These are phyloP conservation scores for Amorphotheca resinae DNA, from an alignment of 495 filamentous ascomycete species.

Conservation along the genomic window DNA sequence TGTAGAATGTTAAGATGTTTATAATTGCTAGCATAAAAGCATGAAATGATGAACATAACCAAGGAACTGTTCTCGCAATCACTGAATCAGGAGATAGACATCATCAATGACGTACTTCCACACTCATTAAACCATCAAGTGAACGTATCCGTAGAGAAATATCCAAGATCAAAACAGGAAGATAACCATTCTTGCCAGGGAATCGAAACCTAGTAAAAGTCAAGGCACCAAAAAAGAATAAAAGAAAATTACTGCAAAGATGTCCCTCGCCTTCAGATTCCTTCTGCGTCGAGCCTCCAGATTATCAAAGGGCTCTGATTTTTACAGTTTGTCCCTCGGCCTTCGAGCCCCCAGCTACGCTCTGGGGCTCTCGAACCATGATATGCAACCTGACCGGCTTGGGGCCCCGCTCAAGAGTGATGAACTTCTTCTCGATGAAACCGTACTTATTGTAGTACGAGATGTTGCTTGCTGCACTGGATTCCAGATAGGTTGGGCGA, in stretches of 20 bases:
- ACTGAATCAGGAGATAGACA: too few relatives aligned
- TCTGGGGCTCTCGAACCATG: constrained; percentile 57
- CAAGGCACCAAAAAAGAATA: too few relatives aligned
- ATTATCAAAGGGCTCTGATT: not conserved
- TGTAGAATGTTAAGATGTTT: constrained; percentile 1
- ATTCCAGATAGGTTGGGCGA: constrained; percentile 60
- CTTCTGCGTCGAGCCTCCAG: not conserved
- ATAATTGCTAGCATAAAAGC: constrained; percentile 4
- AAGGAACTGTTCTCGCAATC: too few relatives aligned
- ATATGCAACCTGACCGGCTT: constrained; percentile 56
- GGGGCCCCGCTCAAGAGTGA: constrained; percentile 44
- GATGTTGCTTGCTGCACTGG: constrained; percentile 52
- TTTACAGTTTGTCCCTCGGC: constrained; percentile 6
- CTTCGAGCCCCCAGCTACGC: constrained; percentile 6
- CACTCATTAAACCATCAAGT: too few relatives aligned
- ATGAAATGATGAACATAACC: not conserved
- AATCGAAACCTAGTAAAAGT: too few relatives aligned
- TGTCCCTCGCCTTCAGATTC: too few relatives aligned
- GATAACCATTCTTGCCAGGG: too few relatives aligned
- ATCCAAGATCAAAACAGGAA: too few relatives aligned
- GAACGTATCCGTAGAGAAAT: too few relatives aligned
- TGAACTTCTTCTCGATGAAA: constrained; percentile 45
- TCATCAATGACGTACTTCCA: too few relatives aligned
- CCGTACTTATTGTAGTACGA: constrained; percentile 58
- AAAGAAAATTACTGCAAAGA: too few relatives aligned